Base-by-base conservation (phyloP, 192 early-diverging fungal genomes). In the Backusella australiensis region DNA sequence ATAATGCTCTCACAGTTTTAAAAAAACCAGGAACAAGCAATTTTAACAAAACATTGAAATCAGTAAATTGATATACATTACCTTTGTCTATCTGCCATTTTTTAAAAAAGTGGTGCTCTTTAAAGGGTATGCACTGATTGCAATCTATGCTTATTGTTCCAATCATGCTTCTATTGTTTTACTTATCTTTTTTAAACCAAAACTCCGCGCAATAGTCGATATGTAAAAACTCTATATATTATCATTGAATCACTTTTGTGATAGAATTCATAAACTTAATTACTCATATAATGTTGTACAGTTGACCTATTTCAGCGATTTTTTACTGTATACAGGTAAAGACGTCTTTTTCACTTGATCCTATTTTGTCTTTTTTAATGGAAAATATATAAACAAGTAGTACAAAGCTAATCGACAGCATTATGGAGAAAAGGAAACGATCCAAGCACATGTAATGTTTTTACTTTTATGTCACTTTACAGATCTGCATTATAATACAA, bases 231-330 rank as follows among this genome's bases (percentile, higher is more conserved):
- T 19, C 46, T 19, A 5, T 26, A 5, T 26, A 26, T 32, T 26
- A 63, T 63, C 56, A 7, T 63, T 63, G 11, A 2, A 63, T 29
- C 11, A 29, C 1, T 63, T 63, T 63, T 26, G 56, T 63, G 19
- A 8, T 23, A 56, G 53, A 56, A 11, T 56, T 23, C 7, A 26
- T 44, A 63, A 63, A 63, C 56, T 8, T 63, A 63, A 63, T 63
- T 63, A 63, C 56, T 63, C 56, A 63, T 63, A 63, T 11, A 49
- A 69, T 69, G 67, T 69, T 34, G 34, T 29, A 63, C 56, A 63
- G 56, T 29, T 29, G 3, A 63, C 56, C 23, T 26, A 29, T 63
- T 63, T 63, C 21, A 63, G 56, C 3, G 21, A 63, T 5, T 69
- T 69, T 69, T 34, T 69, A 69, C 67, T 36, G 67, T 34, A 36